phyloP scores from a whole-genome alignment of 768 basidiomycete genomes.

The Kwoniella botswanensis region DNA sequence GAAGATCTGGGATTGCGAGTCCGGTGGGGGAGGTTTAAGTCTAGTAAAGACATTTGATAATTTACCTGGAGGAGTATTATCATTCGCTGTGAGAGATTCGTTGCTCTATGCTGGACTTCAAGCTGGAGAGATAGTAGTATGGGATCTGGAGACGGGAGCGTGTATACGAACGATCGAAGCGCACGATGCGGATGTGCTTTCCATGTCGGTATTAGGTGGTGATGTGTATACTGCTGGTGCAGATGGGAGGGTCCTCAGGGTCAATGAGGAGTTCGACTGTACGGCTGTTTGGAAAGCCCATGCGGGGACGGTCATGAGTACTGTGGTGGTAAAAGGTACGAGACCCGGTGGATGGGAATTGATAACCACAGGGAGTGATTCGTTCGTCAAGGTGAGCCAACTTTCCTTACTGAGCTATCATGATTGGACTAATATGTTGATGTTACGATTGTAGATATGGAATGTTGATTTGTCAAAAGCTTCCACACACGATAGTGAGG shows the following conservation, averaged over 20 bases:
- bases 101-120: conserved; percentile 92
- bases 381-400: conserved; percentile 72
- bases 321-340: conserved; percentile 63
- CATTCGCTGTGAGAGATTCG: conserved; percentile 73
- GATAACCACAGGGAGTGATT: conserved; percentile 84
- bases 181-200: conserved; percentile 84
- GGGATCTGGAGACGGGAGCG: conserved; percentile 88
- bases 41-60: conserved; percentile 39
- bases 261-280: conserved; percentile 83
- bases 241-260: conserved; percentile 75
- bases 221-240: conserved; percentile 65
- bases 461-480: conserved; percentile 52
- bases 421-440: background rate
- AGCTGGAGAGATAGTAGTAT: conserved; percentile 87
- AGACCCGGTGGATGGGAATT: conserved; percentile 60
- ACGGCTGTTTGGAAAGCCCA: conserved; percentile 83
- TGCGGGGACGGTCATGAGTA: conserved; percentile 79
- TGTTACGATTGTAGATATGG: conserved; percentile 57
- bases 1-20: conserved; percentile 61
- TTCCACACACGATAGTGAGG: conserved; percentile 22
- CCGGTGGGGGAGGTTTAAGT: conserved; percentile 44
- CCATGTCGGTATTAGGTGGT: conserved; percentile 71
- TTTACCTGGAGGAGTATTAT: conserved; percentile 75
- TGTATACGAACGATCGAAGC: conserved; percentile 84
- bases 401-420: background rate